Conservation (phyloP, 495 filamentous ascomycete species). For the Penicillium mononematosum region DNA sequence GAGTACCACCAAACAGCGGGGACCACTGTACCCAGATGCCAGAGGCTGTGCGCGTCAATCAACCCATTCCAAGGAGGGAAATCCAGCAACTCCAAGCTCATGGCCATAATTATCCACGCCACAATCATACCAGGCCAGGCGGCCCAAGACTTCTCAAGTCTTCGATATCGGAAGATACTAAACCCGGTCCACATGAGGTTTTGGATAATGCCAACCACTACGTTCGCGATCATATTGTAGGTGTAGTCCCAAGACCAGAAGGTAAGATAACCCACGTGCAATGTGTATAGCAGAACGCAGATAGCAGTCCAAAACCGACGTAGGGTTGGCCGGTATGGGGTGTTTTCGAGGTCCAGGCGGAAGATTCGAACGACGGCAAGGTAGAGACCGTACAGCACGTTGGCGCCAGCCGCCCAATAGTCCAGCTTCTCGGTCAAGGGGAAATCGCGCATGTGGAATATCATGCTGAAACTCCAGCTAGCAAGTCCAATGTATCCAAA, state of each 20-base stretch:
- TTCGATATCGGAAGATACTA: slow-evolving; percentile 70
- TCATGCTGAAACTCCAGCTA: slow-evolving; percentile 81
- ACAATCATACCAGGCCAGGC: slow-evolving; percentile 92
- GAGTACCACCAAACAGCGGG: slow-evolving; percentile 93
- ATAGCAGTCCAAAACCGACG: slow-evolving; percentile 71
- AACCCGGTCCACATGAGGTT: slow-evolving; percentile 87
- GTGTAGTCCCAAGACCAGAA: slow-evolving; percentile 89
- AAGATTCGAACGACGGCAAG: slow-evolving; percentile 78
- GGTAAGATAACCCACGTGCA: slow-evolving; percentile 81
- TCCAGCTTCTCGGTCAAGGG: slow-evolving; percentile 84
- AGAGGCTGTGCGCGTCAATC: slow-evolving; percentile 92
- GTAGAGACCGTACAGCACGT: slow-evolving; percentile 87
- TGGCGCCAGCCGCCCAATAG: slow-evolving; percentile 92
- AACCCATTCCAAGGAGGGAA: slow-evolving; percentile 82
- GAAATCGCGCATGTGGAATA: slow-evolving; percentile 92
- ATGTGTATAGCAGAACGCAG: slow-evolving; percentile 67
- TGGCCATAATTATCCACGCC: slow-evolving; percentile 85
- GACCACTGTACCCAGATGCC: slow-evolving; percentile 90
- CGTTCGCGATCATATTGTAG: slow-evolving; percentile 97
- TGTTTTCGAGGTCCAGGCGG: slow-evolving; percentile 66
- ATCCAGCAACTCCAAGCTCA: slow-evolving; percentile 93
- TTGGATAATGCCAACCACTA: slow-evolving; percentile 74
- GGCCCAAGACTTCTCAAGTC: slow-evolving; percentile 68
- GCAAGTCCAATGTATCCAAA: slow-evolving; percentile 80
- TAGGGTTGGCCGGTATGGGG: slow-evolving; percentile 52